Conservation (phyloP, 495 filamentous ascomycete species). For the Aspergillus carlsbadensis region DNA sequence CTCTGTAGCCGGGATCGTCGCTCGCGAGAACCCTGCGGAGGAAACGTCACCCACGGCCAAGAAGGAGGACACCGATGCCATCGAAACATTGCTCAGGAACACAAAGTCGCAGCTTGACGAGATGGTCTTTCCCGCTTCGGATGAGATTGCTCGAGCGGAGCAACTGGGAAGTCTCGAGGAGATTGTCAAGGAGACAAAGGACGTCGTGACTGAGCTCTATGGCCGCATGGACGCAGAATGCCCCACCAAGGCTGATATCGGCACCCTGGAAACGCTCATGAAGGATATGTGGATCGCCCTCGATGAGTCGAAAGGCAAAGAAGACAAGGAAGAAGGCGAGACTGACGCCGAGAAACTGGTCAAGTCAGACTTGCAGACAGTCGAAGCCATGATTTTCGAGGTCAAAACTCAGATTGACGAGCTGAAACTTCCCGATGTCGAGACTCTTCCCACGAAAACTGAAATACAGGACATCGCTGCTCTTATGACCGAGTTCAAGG, state of each 20-base stretch:
- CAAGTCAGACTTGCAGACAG: conserved; percentile 74
- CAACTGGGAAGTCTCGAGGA: conserved; percentile 73
- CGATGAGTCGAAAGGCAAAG: conserved; percentile 72
- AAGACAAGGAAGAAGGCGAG: conserved; percentile 51
- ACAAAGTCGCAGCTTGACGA: conserved; percentile 83
- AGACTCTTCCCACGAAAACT: conserved; percentile 58
- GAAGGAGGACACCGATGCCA: conserved; percentile 79
- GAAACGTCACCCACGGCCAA: conserved; percentile 41
- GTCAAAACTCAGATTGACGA: conserved; percentile 74
- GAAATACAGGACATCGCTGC: conserved; percentile 65
- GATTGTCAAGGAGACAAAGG: conserved; percentile 67
- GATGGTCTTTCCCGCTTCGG: conserved; percentile 59
- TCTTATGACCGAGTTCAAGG: conserved; percentile 68
- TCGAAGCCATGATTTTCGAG: conserved; percentile 76
- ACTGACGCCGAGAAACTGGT: conserved; percentile 65
- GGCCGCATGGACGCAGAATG: conserved; percentile 58
- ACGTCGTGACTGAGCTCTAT: conserved; percentile 59
- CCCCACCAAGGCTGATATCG: conserved; percentile 74
- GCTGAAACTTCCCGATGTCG: conserved; percentile 64
- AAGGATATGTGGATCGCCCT: conserved; percentile 71
- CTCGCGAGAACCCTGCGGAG: conserved; percentile 38
- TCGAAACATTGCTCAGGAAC: conserved; percentile 82
- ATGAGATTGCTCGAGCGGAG: conserved; percentile 65
- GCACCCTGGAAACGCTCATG: conserved; percentile 69
- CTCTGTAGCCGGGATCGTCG: conserved; percentile 46